Conservation (phyloP, 208 protist genomes). For the Leishmania tarentolae region DNA sequence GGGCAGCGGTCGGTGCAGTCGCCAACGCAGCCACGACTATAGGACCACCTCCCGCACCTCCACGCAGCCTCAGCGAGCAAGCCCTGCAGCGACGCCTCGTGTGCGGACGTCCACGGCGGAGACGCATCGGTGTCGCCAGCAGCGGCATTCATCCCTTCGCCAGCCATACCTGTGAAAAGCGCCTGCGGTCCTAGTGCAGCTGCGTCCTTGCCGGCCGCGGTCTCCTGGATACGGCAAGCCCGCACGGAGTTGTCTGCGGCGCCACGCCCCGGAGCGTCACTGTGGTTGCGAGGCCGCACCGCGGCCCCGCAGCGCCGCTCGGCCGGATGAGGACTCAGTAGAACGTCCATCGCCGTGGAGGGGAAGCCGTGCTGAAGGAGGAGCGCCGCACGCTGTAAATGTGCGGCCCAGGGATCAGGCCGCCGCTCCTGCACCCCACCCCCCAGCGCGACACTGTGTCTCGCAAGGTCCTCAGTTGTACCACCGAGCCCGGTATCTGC, state of each 20-base stretch:
- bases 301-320: background rate
- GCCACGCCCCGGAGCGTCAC: background rate
- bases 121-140: background rate
- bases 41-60: slow-evolving; percentile 46
- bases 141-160: background rate
- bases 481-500: background rate
- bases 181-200: background rate
- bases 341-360: slow-evolving; percentile 36
- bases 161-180: background rate
- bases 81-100: slow-evolving; percentile 29
- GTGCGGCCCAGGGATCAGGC: slow-evolving; percentile 25
- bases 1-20: background rate
- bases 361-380: slow-evolving; percentile 32
- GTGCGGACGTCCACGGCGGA: slow-evolving; percentile 5
- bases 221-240: background rate
- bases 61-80: slow-evolving; percentile 56
- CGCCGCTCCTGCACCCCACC: background rate
- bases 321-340: slow-evolving; percentile 24
- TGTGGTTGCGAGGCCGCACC: background rate
- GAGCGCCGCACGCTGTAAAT: slow-evolving; percentile 25
- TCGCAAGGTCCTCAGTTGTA: background rate
- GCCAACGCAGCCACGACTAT: background rate
- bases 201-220: background rate
- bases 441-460: background rate
- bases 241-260: background rate